phyloP scores from a whole-genome alignment of 2,329 filamentous ascomycete species.

The Claviceps sp. region DNA sequence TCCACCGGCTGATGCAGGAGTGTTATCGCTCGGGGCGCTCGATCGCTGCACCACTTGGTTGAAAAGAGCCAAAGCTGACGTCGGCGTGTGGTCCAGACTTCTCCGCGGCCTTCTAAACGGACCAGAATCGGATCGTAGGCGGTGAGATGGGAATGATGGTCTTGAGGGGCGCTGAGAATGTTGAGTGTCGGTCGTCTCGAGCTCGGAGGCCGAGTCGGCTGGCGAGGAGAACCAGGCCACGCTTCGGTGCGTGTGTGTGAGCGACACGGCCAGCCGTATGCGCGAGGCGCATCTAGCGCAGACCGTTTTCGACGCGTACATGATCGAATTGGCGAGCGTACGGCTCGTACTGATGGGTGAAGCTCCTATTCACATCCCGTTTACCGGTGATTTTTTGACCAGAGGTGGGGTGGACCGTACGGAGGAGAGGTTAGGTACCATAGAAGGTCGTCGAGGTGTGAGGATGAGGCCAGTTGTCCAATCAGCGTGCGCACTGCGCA shows the following conservation, averaged over 20 bases:
- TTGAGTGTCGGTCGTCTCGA: neutral
- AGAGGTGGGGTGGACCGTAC: neutral
- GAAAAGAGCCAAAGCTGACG: constrained; percentile 20
- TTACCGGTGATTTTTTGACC: neutral
- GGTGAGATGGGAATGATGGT: neutral
- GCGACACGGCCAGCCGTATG: constrained; percentile 9
- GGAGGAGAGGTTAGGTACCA: neutral
- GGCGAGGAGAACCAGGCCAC: constrained; percentile 14
- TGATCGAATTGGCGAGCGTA: constrained; percentile 9
- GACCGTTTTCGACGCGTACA: constrained; percentile 21
- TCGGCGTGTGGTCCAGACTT: constrained; percentile 10
- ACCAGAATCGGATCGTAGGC: constrained; percentile 1
- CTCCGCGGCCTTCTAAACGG: neutral
- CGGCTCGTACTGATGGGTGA: no score
- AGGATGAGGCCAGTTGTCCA: neutral
- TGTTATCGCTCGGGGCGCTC: neutral
- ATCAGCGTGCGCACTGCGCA: neutral
- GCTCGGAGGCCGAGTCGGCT: constrained; percentile 1
- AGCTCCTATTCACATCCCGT: no score
- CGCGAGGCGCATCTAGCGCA: constrained; percentile 23
- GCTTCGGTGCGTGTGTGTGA: neutral
- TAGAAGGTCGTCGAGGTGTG: neutral
- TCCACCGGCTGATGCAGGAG: neutral
- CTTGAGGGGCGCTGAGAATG: neutral
- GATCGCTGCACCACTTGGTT: constrained; percentile 20